phyloP scores from a whole-genome alignment of 2,329 filamentous ascomycete genomes.

The Penicillium sp. region DNA sequence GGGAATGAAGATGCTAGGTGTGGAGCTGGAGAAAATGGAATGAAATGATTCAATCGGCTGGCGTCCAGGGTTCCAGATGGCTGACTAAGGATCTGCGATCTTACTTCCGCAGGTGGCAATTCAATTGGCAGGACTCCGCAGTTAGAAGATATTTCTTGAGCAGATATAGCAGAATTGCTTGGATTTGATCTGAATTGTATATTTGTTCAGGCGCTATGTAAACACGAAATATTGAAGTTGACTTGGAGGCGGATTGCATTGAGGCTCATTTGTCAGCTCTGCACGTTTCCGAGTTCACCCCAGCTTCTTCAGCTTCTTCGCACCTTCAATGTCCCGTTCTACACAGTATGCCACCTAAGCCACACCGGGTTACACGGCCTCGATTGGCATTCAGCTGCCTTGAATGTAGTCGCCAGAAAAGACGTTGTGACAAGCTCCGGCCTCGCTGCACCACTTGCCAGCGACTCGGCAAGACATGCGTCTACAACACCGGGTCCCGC shows the following conservation, averaged over 20 bases:
- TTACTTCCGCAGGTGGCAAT: background rate
- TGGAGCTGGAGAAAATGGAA: too few relatives aligned
- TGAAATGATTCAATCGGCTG: background rate
- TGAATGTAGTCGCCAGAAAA: slow-evolving; percentile 12
- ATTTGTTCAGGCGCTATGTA: too few relatives aligned
- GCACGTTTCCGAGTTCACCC: too few relatives aligned
- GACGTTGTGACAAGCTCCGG: slow-evolving; percentile 6
- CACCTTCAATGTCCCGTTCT: too few relatives aligned
- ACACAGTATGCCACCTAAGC: background rate
- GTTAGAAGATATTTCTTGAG: too few relatives aligned
- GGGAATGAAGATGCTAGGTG: background rate
- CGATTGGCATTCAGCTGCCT: slow-evolving; percentile 10
- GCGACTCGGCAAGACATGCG: slow-evolving; percentile 4
- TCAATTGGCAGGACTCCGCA: too few relatives aligned
- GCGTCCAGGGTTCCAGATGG: slow-evolving; percentile 13
- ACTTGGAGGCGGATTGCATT: too few relatives aligned
- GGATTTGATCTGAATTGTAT: too few relatives aligned
- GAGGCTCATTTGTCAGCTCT: too few relatives aligned
- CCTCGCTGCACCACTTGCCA: slow-evolving; percentile 12
- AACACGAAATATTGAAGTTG: too few relatives aligned
- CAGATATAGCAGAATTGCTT: too few relatives aligned
- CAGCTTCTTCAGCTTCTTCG: background rate
- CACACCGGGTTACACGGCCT: slow-evolving; percentile 1
- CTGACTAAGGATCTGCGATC: slow-evolving; percentile 23
- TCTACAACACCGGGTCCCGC: slow-evolving; percentile 5